phyloP scores from a whole-genome alignment of 179 eudicot species.

The Drosera spatulata region DNA sequence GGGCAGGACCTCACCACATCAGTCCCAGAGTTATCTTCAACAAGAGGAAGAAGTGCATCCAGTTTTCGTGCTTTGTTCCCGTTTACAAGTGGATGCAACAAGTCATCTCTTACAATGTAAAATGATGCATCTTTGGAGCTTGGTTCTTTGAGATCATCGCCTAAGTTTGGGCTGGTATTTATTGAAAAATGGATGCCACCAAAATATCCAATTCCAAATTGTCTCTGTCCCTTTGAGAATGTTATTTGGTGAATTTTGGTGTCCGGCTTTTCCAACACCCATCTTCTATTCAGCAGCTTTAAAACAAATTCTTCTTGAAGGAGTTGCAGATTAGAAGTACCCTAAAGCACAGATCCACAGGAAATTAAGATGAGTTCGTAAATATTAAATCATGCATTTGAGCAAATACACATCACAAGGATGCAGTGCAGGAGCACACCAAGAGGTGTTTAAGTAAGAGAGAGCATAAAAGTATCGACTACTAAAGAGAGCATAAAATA shows the following conservation, averaged over 20 bases:
- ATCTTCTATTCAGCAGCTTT: slow-evolving; percentile 56
- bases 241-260: slow-evolving; percentile 56
- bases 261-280: slow-evolving; percentile 68
- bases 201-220: slow-evolving; percentile 12
- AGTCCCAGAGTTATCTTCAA: slow-evolving; percentile 68
- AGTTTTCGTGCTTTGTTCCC: slow-evolving; percentile 93
- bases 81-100: slow-evolving; percentile 81
- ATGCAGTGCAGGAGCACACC: neutral
- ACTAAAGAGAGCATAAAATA: neutral
- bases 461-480: neutral
- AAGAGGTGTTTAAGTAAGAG: neutral
- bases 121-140: slow-evolving; percentile 32
- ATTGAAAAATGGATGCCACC: slow-evolving; percentile 37
- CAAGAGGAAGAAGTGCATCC: slow-evolving; percentile 74
- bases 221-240: slow-evolving; percentile 19
- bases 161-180: slow-evolving; percentile 42
- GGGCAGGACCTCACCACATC: slow-evolving; percentile 55
- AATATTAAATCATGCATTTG: slow-evolving; percentile 1
- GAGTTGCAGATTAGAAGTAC: slow-evolving; percentile 14
- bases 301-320: slow-evolving; percentile 26
- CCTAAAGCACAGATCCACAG: slow-evolving; percentile 14
- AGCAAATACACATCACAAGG: neutral
- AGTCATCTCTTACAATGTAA: slow-evolving; percentile 87
- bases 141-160: slow-evolving; percentile 26
- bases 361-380: neutral